Evolutionary conservation across 305 asterid genomes (phyloP), one percentile per base, ranked within the genome.

Genomic region (Coffea humblotiana): DNA sequence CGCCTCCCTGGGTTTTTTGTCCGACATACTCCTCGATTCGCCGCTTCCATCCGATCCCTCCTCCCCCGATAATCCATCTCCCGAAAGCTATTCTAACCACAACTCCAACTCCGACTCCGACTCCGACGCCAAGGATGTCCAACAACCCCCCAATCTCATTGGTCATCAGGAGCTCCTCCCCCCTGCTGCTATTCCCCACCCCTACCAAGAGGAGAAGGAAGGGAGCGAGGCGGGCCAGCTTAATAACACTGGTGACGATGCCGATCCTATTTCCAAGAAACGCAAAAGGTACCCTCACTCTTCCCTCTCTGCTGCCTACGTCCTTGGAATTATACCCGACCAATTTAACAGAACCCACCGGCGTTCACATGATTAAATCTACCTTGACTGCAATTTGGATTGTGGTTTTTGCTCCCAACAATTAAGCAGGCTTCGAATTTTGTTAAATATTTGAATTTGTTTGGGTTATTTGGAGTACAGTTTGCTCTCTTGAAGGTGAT

Each of bases 201-300:
- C 74, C 27, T 54, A 61, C 58, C 66, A 61, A 9, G 79, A 37
- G 19, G 79, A 65, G 16, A 23, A 18, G 67, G 58, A 35, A 12
- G 73, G 5, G 7, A 69, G 69, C 65, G 71, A 79, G 3, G 69
- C 75, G 15, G 67, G 12, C 27, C 64, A 7, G 8, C 64, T 18
- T 61, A n/a, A 8, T 61, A 23, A n/a, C 25, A 23, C 10, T 61
- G 8, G 81, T 49, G 74, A 75, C 19, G 72, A 7, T 13, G 72
- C 82, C 14, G 90, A 78, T 75, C 88, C 89, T 25, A 3, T 60
- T 56, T 40, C 81, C n/a, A 88, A 84, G 84, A 88, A 88, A 66
- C 89, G 85, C 63, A 86, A 82, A 77, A 82, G 91, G 91, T 88
- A n/a, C 54, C 40, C 32, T 49, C 32, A 37, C 29, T 8, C 8